Conservation (phyloP, 805 yeast genomes). For the Monosporozyma unispora region DNA sequence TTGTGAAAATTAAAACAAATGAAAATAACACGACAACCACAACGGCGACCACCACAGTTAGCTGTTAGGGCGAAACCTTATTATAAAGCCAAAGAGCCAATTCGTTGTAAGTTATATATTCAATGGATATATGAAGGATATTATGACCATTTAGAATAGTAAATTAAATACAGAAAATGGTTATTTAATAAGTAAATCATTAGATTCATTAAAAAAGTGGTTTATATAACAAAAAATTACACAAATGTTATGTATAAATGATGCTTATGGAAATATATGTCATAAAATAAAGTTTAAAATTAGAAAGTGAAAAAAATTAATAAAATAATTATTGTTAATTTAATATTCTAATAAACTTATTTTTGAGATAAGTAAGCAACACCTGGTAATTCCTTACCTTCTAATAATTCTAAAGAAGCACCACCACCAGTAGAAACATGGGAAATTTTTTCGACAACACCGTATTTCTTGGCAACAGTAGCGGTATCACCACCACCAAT, state of each 20-base stretch:
- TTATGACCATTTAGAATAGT: too few relatives aligned
- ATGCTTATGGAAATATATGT: background rate
- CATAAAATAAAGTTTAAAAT: background rate
- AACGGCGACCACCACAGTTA: background rate
- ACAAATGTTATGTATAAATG: background rate
- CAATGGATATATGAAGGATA: too few relatives aligned
- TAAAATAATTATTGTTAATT: too few relatives aligned
- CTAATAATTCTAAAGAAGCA: conserved; percentile 96
- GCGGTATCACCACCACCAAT: conserved; percentile 99
- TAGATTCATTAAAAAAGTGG: background rate
- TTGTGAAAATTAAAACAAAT: background rate
- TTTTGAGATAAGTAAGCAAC: conserved; percentile 86
- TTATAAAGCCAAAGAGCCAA: background rate
- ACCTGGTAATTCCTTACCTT: conserved; percentile 99
- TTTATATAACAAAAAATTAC: background rate
- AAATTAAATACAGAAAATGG: too few relatives aligned
- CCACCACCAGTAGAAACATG: conserved; percentile 99
- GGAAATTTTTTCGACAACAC: conserved; percentile 90
- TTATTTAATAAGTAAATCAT: background rate
- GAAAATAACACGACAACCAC: background rate
- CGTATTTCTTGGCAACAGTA: conserved; percentile 96
- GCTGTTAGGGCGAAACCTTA: background rate
- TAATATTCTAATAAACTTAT: background rate
- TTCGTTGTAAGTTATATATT: background rate
- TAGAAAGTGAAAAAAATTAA: too few relatives aligned